Percentiles rank a stretch among this genome's conserved stretches.
Conservation (phyloP, 2,329 filamentous ascomycete species). For the Apiospora kogelbergensis region DNA sequence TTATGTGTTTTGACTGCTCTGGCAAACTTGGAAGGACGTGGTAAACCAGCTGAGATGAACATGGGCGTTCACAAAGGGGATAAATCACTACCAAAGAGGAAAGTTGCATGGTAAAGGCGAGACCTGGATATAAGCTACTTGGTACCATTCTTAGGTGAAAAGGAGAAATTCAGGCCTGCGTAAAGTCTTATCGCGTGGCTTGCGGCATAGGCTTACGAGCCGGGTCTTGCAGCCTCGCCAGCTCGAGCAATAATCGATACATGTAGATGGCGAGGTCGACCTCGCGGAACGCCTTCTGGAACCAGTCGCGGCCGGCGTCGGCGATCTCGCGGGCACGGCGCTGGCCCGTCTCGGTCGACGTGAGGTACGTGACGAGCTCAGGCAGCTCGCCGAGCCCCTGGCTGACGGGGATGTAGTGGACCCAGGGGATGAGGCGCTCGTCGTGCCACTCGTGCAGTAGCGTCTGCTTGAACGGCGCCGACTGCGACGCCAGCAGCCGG, state of each 20-base stretch:
- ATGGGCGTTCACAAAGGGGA: no score
- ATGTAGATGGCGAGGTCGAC: slow-evolving; percentile 61
- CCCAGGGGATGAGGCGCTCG: slow-evolving; percentile 54
- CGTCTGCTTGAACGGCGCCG: slow-evolving; percentile 50
- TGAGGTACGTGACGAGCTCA: slow-evolving; percentile 49
- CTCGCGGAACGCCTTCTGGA: slow-evolving; percentile 50
- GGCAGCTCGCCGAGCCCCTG: slow-evolving; percentile 50
- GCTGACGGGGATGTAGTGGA: slow-evolving; percentile 56
- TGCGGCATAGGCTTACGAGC: not conserved
- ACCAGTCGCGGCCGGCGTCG: slow-evolving; percentile 55
- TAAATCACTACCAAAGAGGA: not conserved
- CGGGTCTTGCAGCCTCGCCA: slow-evolving; percentile 41
- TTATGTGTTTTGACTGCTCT: no score
- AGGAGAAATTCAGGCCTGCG: not conserved
- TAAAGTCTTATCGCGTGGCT: not conserved
- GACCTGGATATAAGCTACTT: not conserved
- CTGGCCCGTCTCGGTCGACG: slow-evolving; percentile 45
- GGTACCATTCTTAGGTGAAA: not conserved
- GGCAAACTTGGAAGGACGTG: not conserved
- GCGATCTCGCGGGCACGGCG: slow-evolving; percentile 50
- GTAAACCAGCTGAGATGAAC: not conserved
- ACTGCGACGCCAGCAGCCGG: slow-evolving; percentile 47
- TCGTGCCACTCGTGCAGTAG: slow-evolving; percentile 59
- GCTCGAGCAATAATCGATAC: slow-evolving; percentile 62
- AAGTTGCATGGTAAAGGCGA: no score